phyloP scores from a whole-genome alignment of 805 yeast genomes.

The Kodamaea leandrae region DNA sequence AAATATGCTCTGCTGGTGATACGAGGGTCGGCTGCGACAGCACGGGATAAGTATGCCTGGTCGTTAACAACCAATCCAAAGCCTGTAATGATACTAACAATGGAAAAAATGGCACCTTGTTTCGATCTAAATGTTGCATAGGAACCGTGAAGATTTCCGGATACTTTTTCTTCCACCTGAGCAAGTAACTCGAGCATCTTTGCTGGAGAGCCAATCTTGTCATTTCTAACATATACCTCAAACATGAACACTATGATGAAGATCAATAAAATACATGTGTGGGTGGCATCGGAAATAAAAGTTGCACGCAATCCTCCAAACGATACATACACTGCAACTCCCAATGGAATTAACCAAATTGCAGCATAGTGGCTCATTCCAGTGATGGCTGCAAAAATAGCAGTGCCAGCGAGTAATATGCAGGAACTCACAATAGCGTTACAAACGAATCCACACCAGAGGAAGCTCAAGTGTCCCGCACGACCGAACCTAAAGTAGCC shows the following conservation, averaged over 20 bases:
- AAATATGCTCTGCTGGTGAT: conserved; percentile 23
- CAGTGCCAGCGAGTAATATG: conserved; percentile 21
- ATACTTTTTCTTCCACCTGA: conserved; percentile 14
- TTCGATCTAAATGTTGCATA: conserved; percentile 18
- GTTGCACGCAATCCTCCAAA: conserved; percentile 28
- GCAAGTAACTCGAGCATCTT: conserved; percentile 24
- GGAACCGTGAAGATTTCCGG: conserved; percentile 17
- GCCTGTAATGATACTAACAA: conserved; percentile 22
- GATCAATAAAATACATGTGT: conserved; percentile 22
- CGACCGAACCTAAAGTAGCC: conserved; percentile 27
- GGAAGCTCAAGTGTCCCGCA: conserved; percentile 24
- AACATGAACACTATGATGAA: conserved; percentile 20
- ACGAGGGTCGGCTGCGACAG: conserved; percentile 24
- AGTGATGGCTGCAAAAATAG: conserved; percentile 14
- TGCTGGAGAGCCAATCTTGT: conserved; percentile 23
- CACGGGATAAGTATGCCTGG: conserved; percentile 26
- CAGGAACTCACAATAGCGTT: conserved; percentile 22
- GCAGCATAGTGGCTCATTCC: conserved; percentile 17
- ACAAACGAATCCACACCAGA: conserved; percentile 24
- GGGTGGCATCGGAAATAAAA: conserved; percentile 26
- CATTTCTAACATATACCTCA: conserved; percentile 19
- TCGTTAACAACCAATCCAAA: conserved; percentile 23
- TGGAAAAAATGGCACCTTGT: conserved; percentile 21
- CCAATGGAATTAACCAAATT: conserved; percentile 23
- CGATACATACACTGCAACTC: conserved; percentile 23